phyloP scores from a whole-genome alignment of 108 stramenopile genomes.

The Skeletonema potamos region DNA sequence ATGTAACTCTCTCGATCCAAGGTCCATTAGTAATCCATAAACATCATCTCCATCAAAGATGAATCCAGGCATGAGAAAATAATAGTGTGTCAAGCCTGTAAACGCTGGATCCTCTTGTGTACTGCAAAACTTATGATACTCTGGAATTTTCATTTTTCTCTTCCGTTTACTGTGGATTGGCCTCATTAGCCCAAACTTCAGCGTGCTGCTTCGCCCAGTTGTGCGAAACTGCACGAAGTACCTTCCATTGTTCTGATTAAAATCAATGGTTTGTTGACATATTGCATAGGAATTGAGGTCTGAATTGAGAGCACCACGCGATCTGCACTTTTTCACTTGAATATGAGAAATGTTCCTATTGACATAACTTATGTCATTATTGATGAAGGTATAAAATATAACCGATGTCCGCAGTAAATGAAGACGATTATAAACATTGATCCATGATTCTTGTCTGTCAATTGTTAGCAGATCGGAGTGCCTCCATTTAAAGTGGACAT shows the following conservation, averaged over 20 bases:
- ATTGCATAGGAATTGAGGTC: not conserved
- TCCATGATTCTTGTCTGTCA: slow-evolving; percentile 8
- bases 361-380: not conserved
- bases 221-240: not conserved
- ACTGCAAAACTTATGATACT: not conserved
- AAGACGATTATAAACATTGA: slow-evolving; percentile 2
- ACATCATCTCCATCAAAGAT: not conserved
- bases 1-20: not conserved
- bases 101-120: not conserved
- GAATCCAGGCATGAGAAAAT: not conserved
- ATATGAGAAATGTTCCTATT: slow-evolving; percentile 1
- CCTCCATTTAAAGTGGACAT: slow-evolving; percentile 1
- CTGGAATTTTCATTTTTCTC: slow-evolving; percentile 2
- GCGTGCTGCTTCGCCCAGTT: not conserved
- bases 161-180: slow-evolving; percentile 1
- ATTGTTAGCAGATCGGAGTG: slow-evolving; percentile 2
- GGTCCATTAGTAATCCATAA: not conserved
- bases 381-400: not conserved
- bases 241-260: not conserved
- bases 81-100: not conserved
- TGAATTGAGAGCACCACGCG: not conserved
- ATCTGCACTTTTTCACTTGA: not conserved
- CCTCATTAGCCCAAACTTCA: slow-evolving; percentile 1
- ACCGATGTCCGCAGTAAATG: not conserved
- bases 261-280: slow-evolving; percentile 5